These are phyloP conservation scores for Hypoxylon sp. DNA, from an alignment of 2,329 filamentous ascomycete genomes.

Conservation along the genomic window DNA sequence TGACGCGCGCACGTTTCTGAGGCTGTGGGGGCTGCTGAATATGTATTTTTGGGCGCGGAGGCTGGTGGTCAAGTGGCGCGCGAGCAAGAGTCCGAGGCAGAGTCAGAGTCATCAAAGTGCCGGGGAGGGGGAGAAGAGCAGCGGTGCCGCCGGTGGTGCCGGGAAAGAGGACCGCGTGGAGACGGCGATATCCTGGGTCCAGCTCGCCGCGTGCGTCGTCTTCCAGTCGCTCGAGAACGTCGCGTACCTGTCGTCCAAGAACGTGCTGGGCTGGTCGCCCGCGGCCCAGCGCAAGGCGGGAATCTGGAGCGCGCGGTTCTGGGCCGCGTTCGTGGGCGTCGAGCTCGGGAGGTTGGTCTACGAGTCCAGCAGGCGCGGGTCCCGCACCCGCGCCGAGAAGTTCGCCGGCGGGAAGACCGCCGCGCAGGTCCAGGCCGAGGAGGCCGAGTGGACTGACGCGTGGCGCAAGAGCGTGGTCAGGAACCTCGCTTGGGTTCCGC, in stretches of 20 bases:
- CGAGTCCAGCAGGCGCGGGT: constrained; percentile 57
- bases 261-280: constrained; percentile 70
- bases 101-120: no score
- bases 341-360: constrained; percentile 76
- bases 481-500: constrained; percentile 81
- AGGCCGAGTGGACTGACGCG: constrained; percentile 57
- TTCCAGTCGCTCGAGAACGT: constrained; percentile 89
- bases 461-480: constrained; percentile 77
- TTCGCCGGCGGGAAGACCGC: constrained; percentile 58
- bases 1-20: constrained; percentile 77
- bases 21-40: constrained; percentile 81
- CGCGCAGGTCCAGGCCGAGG: constrained; percentile 48
- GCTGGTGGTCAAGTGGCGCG: constrained; percentile 55
- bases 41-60: constrained; percentile 75
- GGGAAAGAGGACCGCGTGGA: constrained; percentile 57
- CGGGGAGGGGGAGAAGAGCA: constrained; percentile 44
- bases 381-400: constrained; percentile 50
- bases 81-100: constrained; percentile 47
- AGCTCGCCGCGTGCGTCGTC: constrained; percentile 73
- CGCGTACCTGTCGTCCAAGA: constrained; percentile 80
- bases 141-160: not conserved
- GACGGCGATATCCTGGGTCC: constrained; percentile 69
- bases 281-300: constrained; percentile 71
- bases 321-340: constrained; percentile 80
- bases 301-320: constrained; percentile 81